Evolutionary conservation across 2,329 filamentous ascomycete species (phyloP).

Genomic region (Endocalyx cinctus): DNA sequence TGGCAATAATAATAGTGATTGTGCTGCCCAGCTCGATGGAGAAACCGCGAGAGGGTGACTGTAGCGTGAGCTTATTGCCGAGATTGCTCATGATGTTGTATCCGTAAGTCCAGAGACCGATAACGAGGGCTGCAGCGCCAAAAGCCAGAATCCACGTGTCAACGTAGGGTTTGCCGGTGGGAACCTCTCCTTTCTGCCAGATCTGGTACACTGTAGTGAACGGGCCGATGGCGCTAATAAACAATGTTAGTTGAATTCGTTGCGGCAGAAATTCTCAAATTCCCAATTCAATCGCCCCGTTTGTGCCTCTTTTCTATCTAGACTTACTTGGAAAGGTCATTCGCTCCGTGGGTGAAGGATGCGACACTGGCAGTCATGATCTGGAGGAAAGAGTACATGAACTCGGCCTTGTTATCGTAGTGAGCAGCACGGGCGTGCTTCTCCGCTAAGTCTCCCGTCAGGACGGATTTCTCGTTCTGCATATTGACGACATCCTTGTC

Average conservation of each 20-base stretch:
- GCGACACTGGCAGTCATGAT: constrained; percentile 57
- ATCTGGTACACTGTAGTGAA: constrained; percentile 60
- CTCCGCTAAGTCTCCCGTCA: constrained; percentile 48
- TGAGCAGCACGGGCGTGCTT: constrained; percentile 54
- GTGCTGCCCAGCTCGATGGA: constrained; percentile 58
- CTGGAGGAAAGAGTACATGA: constrained; percentile 57
- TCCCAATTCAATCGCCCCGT: no score
- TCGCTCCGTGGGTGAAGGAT: constrained; percentile 63
- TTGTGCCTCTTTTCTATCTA: no score
- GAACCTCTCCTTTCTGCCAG: constrained; percentile 46
- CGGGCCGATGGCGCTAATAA: constrained; percentile 50
- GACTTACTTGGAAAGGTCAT: constrained; percentile 53
- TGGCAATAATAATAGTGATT: constrained; percentile 60
- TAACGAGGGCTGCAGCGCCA: constrained; percentile 45
- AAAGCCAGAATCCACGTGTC: constrained; percentile 58
- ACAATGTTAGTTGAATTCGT: constrained; percentile 1
- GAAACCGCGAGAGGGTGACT: constrained; percentile 56
- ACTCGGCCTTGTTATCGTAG: constrained; percentile 59
- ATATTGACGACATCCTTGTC: constrained; percentile 35
- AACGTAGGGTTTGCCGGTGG: constrained; percentile 41
- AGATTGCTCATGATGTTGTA: constrained; percentile 63
- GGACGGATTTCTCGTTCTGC: constrained; percentile 37
- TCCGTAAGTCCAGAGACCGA: constrained; percentile 57
- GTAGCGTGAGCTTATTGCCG: constrained; percentile 59
- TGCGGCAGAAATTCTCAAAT: no score